Evolutionary conservation across 106 monocot species (phyloP).

Genomic region (Posidonia australis): DNA sequence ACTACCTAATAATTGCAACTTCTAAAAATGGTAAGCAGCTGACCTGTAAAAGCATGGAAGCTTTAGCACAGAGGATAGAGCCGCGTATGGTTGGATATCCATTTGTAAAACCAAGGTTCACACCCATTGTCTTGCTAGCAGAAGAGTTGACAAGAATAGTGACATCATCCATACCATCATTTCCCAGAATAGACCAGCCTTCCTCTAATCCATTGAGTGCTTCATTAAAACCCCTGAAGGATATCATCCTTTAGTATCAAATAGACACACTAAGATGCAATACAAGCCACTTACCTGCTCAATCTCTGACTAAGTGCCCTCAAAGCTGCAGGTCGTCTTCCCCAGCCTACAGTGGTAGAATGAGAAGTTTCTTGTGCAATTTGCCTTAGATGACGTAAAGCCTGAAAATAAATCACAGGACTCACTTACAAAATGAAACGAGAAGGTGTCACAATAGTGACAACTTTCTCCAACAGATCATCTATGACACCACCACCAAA

Average conservation of each 20-base stretch:
- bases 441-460: too few relatives aligned
- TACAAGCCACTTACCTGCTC: conserved; percentile 24
- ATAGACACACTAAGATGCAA: neutral
- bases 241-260: neutral
- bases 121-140: conserved; percentile 28
- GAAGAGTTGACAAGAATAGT: conserved; percentile 51
- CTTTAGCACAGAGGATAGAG: conserved; percentile 57
- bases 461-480: neutral
- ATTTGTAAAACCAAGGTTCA: conserved; percentile 41
- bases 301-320: conserved; percentile 58
- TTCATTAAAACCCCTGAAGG: conserved; percentile 66
- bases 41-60: conserved; percentile 71
- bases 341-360: conserved; percentile 33
- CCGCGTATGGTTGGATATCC: conserved; percentile 19
- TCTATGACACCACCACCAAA: neutral
- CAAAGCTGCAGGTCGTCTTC: conserved; percentile 45
- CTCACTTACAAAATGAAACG: neutral
- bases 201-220: conserved; percentile 68
- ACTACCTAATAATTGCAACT: neutral
- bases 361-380: conserved; percentile 44
- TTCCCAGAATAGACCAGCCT: conserved; percentile 45
- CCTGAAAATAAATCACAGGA: conserved; percentile 29
- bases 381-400: conserved; percentile 56
- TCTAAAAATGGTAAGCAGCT: neutral
- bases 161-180: conserved; percentile 55